Evolutionary conservation across 192 early-diverging fungal species (phyloP), one percentile per base, ranked within the genome.

Genomic region (Diversispora epigaea): DNA sequence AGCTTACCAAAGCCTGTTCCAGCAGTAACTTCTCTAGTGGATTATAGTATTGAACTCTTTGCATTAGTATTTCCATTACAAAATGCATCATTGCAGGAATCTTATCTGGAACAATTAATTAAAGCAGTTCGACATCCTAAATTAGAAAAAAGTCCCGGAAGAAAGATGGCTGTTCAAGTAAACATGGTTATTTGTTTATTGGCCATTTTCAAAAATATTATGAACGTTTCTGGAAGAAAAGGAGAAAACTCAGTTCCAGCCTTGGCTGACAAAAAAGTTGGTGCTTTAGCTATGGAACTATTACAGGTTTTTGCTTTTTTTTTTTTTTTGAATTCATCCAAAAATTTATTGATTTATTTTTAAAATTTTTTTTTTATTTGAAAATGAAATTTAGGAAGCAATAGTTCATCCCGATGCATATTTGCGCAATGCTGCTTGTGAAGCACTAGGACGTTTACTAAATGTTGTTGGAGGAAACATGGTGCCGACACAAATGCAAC

Each of bases 401-500:
- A 84, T 96, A 11, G 78, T 89, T 3, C 86, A 91, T 44, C 84
- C 91, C 3, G 90, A 93, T 52, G 82, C 88, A 8, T 84, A 85
- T 17, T 84, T 95, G 6, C 89, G 96, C 12, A 85, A 89, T 60
- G 83, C 91, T 0, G 91, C 94, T 0, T 90, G 93, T 71, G 94
- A 96, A 56, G 89, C 92, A 8, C 75, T 97, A 4, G 97, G 97
- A 3, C 82, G 90, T 5, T 77, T 97, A 68, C 86, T 94, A 2
- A 87, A 90, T 25, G 82, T 90, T 19, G 85, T 89, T 3, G 89
- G 90, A 14, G 86, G 87, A 4, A 61, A 85, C 12, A 86, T 93
- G 71, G 84, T 93, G 21, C 87, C 92, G 60, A 84, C 86, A 25
- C 83, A 93, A 40, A 90, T 94, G 62, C 89, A 94, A 71, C 80